A percentile compares a stretch with the other conserved stretches of the same genome.
phyloP scores from a whole-genome alignment of 305 asterid genomes.

The Fraxinus paxiana region DNA sequence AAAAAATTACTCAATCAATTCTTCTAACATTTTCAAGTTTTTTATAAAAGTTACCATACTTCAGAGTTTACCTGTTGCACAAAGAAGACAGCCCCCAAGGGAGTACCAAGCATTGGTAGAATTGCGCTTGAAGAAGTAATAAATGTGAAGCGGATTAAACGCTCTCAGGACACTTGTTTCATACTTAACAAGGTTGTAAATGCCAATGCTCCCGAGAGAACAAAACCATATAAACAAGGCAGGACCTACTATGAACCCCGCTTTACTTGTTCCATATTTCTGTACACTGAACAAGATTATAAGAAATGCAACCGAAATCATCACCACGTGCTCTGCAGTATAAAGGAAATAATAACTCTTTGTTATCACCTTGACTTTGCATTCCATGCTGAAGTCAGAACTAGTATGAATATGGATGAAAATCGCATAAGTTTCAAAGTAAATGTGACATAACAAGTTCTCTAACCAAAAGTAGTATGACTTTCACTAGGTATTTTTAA shows the following conservation, averaged over 20 bases:
- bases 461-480: constrained; percentile 1
- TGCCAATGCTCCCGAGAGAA: constrained; percentile 87
- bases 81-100: constrained; percentile 94
- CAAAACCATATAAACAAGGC: constrained; percentile 97
- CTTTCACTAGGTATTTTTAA: not conserved
- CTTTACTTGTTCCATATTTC: constrained; percentile 96
- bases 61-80: constrained; percentile 78
- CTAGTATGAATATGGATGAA: constrained; percentile 2
- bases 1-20: not conserved
- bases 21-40: constrained; percentile 8
- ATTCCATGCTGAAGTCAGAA: constrained; percentile 18
- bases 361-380: constrained; percentile 20
- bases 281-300: constrained; percentile 89
- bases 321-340: constrained; percentile 85
- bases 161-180: constrained; percentile 71
- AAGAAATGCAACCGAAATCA: constrained; percentile 86
- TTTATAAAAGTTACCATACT: not conserved
- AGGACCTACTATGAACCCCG: constrained; percentile 93
- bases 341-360: constrained; percentile 27
- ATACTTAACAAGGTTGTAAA: constrained; percentile 83
- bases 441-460: not conserved
- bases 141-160: constrained; percentile 85
- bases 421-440: constrained; percentile 9
- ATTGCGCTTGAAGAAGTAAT: constrained; percentile 77
- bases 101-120: constrained; percentile 92